A percentile compares a stretch with the other conserved stretches of the same genome.
phyloP scores from a whole-genome alignment of 768 basidiomycete genomes.

The Amylocystis lapponica region DNA sequence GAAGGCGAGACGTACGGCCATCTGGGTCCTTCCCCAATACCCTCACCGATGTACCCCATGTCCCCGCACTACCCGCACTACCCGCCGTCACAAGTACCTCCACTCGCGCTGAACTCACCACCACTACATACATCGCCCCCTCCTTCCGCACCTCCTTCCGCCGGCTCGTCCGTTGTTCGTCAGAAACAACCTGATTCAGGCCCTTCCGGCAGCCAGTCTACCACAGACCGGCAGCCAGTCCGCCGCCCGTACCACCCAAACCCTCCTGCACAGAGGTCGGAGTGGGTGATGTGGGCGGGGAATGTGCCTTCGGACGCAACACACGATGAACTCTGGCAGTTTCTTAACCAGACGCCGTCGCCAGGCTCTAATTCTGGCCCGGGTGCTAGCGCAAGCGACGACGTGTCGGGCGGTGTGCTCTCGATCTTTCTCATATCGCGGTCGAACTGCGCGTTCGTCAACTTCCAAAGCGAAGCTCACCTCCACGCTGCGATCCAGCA shows the following conservation, averaged over 20 bases:
- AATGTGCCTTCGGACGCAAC: slow-evolving; percentile 83
- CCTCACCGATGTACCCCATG: slow-evolving; percentile 8
- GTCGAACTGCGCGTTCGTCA: slow-evolving; percentile 94
- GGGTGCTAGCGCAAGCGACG: not conserved
- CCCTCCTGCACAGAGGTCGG: slow-evolving; percentile 68
- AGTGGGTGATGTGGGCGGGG: slow-evolving; percentile 97
- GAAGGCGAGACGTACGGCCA: slow-evolving; percentile 14
- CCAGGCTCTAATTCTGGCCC: slow-evolving; percentile 3
- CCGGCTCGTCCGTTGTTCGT: not conserved
- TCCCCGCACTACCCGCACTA: slow-evolving; percentile 10
- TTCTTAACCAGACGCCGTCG: slow-evolving; percentile 50
- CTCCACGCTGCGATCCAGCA: slow-evolving; percentile 60
- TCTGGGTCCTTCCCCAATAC: slow-evolving; percentile 4
- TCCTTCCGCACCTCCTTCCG: not conserved
- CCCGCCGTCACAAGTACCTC: slow-evolving; percentile 6
- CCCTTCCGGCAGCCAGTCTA: slow-evolving; percentile 6
- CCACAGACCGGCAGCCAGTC: slow-evolving; percentile 3
- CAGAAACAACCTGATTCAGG: slow-evolving; percentile 10
- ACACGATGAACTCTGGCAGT: slow-evolving; percentile 80
- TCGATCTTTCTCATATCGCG: slow-evolving; percentile 92
- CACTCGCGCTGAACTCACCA: slow-evolving; percentile 12
- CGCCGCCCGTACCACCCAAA: slow-evolving; percentile 66
- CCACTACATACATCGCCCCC: not conserved
- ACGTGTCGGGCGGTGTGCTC: slow-evolving; percentile 47
- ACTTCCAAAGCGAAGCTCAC: slow-evolving; percentile 62